Conservation (phyloP, 495 filamentous ascomycete species). For the Chlorociboria aeruginascens region DNA sequence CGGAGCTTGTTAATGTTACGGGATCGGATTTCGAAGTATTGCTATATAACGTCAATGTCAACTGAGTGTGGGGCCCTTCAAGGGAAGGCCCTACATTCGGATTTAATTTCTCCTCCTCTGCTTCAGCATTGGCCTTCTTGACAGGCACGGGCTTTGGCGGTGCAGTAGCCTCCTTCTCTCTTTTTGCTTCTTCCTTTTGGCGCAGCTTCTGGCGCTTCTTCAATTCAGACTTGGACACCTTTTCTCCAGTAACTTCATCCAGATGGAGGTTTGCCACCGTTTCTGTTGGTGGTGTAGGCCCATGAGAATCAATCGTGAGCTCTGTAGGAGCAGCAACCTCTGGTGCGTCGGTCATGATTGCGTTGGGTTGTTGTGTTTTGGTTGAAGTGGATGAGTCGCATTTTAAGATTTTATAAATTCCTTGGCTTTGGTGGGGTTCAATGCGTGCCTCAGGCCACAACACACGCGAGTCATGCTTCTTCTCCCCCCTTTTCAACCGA, state of each 20-base stretch:
- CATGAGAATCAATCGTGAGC: conserved; percentile 53
- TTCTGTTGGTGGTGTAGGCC: conserved; percentile 18
- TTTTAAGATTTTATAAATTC: too few species aligned
- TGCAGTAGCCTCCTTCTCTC: conserved; percentile 67
- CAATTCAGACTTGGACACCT: conserved; percentile 74
- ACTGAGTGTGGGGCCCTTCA: not conserved
- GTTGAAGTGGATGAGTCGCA: too few species aligned
- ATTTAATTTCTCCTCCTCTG: conserved; percentile 66
- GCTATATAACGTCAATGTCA: conserved; percentile 33
- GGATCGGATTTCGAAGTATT: conserved; percentile 97
- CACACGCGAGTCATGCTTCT: too few species aligned
- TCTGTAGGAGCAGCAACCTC: conserved; percentile 35
- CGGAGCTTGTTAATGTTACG: conserved; percentile 75
- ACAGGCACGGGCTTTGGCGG: conserved; percentile 49
- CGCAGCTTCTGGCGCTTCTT: conserved; percentile 95
- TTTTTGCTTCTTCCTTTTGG: conserved; percentile 76
- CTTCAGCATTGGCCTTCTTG: conserved; percentile 58
- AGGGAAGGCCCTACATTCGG: conserved; percentile 59
- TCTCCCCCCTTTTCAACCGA: too few species aligned
- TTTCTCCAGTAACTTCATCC: conserved; percentile 78
- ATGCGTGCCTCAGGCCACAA: too few species aligned
- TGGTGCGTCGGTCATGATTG: conserved; percentile 25
- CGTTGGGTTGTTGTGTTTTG: not conserved
- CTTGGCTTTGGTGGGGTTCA: too few species aligned
- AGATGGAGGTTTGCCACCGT: conserved; percentile 62